Evolutionary conservation across 192 early-diverging fungal genomes (phyloP).

Genomic region (Ambispora gerdemannii): DNA sequence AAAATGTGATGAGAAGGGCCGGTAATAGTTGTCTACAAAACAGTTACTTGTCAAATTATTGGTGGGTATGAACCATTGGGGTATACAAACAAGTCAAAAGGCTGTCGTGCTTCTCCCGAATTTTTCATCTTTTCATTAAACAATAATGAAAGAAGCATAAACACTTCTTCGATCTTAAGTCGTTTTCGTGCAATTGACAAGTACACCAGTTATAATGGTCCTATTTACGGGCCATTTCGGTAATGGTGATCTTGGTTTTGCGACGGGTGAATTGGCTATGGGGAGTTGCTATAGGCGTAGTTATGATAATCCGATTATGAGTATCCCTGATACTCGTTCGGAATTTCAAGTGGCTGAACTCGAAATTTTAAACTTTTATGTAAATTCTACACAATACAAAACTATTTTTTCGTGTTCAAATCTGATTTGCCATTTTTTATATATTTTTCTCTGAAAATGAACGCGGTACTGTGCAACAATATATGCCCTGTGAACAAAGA

Average conservation of each 20-base stretch:
- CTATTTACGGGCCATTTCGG: not conserved
- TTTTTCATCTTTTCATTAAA: slow-evolving; percentile 21
- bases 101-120: not conserved
- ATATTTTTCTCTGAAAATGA: no score
- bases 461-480: no score
- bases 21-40: not conserved
- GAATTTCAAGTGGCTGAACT: no score
- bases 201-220: not conserved
- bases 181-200: not conserved
- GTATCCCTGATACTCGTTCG: no score
- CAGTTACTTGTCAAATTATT: slow-evolving; percentile 9
- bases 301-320: not conserved
- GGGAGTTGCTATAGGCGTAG: not conserved
- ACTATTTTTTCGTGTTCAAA: no score
- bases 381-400: no score
- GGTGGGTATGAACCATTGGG: slow-evolving; percentile 11
- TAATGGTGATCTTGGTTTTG: not conserved
- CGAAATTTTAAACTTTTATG: no score
- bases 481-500: no score
- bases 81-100: not conserved
- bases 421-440: no score
- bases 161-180: not conserved
- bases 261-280: not conserved
- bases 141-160: not conserved
- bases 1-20: not conserved